Evolutionary conservation across 2,329 filamentous ascomycete species (phyloP).

Genomic region (Penicillium fuscoglaucum): DNA sequence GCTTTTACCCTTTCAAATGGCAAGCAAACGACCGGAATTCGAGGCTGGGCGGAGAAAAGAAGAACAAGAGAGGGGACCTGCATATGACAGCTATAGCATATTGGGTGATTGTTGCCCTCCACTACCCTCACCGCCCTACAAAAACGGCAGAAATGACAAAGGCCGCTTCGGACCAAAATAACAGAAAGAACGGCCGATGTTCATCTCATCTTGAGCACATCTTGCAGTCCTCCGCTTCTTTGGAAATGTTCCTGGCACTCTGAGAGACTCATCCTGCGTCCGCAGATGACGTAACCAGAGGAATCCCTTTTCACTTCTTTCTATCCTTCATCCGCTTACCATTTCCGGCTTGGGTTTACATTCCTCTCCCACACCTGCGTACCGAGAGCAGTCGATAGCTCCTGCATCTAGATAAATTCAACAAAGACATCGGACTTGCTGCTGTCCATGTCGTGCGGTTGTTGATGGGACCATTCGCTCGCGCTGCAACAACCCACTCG

Average conservation of each 20-base stretch:
- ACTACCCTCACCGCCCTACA: slow-evolving; percentile 25
- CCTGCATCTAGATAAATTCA: slow-evolving; percentile 2
- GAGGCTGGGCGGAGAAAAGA: neutral
- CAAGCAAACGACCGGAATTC: slow-evolving; percentile 1
- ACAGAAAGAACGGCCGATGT: slow-evolving; percentile 12
- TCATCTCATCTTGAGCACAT: neutral
- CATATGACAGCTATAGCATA: slow-evolving; percentile 15
- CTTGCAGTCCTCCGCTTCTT: slow-evolving; percentile 5
- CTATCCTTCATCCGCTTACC: slow-evolving; percentile 17
- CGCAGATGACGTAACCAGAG: slow-evolving; percentile 13
- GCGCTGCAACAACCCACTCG: slow-evolving; percentile 14
- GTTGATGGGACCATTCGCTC: slow-evolving; percentile 19
- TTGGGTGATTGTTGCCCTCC: slow-evolving; percentile 25
- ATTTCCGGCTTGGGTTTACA: slow-evolving; percentile 26
- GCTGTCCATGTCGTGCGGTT: slow-evolving; percentile 13
- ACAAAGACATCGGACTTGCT: neutral
- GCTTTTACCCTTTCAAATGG: neutral
- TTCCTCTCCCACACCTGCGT: slow-evolving; percentile 21
- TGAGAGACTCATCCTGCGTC: slow-evolving; percentile 13
- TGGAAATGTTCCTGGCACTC: slow-evolving; percentile 9
- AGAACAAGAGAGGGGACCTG: neutral
- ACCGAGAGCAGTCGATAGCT: slow-evolving; percentile 9
- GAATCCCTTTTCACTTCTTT: slow-evolving; percentile 2
- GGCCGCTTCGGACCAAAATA: slow-evolving; percentile 24
- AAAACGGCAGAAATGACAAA: slow-evolving; percentile 24